phyloP scores from a whole-genome alignment of 495 filamentous ascomycete species.

The Thermochaetoides thermophila region DNA sequence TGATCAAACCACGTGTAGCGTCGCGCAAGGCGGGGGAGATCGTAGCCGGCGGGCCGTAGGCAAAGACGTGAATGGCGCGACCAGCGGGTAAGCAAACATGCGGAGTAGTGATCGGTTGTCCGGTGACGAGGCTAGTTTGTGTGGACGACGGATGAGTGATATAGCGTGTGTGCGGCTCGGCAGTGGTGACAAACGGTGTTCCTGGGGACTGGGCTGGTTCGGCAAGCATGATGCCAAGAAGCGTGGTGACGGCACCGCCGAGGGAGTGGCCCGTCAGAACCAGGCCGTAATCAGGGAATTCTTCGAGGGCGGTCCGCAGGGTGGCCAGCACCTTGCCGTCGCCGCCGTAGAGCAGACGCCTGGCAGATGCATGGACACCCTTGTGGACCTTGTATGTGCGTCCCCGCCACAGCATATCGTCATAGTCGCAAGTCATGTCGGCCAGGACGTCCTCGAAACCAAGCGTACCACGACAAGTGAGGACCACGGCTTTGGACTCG shows the following conservation, averaged over 20 bases:
- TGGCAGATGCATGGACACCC: constrained; percentile 66
- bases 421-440: constrained; percentile 72
- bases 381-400: constrained; percentile 62
- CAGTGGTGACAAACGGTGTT: constrained; percentile 32
- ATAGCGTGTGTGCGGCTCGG: constrained; percentile 25
- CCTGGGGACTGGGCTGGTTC: constrained; percentile 31
- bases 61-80: constrained; percentile 63
- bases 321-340: constrained; percentile 53
- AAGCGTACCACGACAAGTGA: constrained; percentile 62
- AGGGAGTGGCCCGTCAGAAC: constrained; percentile 66
- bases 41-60: constrained; percentile 60
- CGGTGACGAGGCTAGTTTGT: constrained; percentile 7
- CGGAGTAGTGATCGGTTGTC: constrained; percentile 3
- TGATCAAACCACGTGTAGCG: constrained; percentile 61
- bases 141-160: constrained; percentile 25
- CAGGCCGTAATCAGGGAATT: constrained; percentile 58
- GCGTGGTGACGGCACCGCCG: constrained; percentile 58
- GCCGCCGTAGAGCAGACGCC: constrained; percentile 48
- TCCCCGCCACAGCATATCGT: constrained; percentile 53
- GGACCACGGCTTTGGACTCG: constrained; percentile 60
- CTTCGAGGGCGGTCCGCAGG: constrained; percentile 54
- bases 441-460: constrained; percentile 71
- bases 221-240: constrained; percentile 60
- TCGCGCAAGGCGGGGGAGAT: constrained; percentile 58
- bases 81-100: constrained; percentile 44